These are phyloP conservation scores for Talinum fruticosum DNA, from an alignment of 148 eudicot species.

Conservation along the genomic window DNA sequence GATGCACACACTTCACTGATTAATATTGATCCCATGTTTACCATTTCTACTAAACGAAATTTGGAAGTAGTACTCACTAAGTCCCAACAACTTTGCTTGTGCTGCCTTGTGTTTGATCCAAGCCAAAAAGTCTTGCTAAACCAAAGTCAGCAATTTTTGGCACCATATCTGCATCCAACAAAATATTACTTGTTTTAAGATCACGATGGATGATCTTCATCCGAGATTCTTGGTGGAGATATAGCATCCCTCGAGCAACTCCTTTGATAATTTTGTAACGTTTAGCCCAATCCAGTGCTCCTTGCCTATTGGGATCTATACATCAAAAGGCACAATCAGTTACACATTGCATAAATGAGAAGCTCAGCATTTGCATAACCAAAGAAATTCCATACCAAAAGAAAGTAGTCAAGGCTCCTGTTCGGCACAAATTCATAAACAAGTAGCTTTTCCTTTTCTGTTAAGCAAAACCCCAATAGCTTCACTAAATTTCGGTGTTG, in stretches of 20 bases:
- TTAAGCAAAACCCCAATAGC: conserved; percentile 24
- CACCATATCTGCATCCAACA: too few species aligned
- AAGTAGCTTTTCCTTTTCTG: too few species aligned
- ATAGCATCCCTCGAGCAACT: conserved; percentile 36
- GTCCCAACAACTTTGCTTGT: conserved; percentile 40
- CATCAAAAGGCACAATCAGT: background rate
- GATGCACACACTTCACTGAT: too few species aligned
- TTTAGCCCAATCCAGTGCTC: conserved; percentile 30
- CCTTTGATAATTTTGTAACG: conserved; percentile 41
- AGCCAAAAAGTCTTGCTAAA: conserved; percentile 33
- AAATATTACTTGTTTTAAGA: too few species aligned
- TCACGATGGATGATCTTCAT: too few species aligned
- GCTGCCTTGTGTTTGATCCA: conserved; percentile 29
- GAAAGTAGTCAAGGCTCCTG: conserved; percentile 20
- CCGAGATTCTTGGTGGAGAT: too few species aligned
- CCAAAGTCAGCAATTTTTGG: conserved; percentile 41
- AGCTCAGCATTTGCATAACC: too few species aligned
- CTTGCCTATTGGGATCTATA: conserved; percentile 25
- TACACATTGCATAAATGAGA: too few species aligned
- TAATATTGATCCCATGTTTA: too few species aligned
- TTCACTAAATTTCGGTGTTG: conserved; percentile 26
- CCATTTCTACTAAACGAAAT: too few species aligned
- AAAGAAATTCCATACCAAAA: conserved; percentile 14
- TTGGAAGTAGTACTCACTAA: conserved; percentile 19
- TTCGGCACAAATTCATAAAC: too few species aligned